Conservation (phyloP, 768 basidiomycete species). For the Sporobolomyces phaffii region DNA sequence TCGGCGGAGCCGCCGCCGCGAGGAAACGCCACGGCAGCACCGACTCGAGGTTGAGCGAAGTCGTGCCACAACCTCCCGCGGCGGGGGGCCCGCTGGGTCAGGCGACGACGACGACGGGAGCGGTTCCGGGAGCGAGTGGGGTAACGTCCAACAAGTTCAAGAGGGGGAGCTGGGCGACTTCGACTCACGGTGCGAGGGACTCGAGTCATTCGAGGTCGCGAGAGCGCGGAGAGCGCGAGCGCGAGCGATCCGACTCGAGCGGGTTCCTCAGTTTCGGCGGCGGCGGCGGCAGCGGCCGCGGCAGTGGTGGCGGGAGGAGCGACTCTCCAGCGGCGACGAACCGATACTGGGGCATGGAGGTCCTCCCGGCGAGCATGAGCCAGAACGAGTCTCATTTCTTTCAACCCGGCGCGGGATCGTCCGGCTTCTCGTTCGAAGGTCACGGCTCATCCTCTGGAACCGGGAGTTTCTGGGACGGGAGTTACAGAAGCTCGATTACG, state of each 20-base stretch:
- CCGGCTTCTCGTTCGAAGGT: conserved; percentile 34
- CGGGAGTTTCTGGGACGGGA: conserved; percentile 7
- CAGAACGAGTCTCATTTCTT: conserved; percentile 31
- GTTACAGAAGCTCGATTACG: conserved; percentile 5
- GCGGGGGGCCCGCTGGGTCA: too few species aligned
- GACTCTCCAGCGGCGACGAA: too few species aligned
- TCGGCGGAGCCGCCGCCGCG: background rate
- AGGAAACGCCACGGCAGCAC: background rate
- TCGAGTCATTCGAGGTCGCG: conserved; percentile 19
- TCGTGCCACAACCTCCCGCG: too few species aligned
- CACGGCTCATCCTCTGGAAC: background rate
- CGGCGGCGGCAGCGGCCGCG: background rate
- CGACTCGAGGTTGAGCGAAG: background rate
- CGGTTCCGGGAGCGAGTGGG: background rate
- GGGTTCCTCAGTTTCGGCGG: background rate
- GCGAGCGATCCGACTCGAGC: conserved; percentile 11
- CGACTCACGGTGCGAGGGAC: background rate
- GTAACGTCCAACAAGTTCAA: background rate
- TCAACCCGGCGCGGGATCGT: conserved; percentile 12
- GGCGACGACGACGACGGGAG: background rate
- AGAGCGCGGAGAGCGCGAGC: conserved; percentile 18
- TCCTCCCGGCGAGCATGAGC: background rate
- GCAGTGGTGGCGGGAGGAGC: background rate
- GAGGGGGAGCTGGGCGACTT: background rate
- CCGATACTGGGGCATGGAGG: background rate